Evolutionary conservation across 2,329 filamentous ascomycete species (phyloP), one percentile per base, ranked within the genome.

Genomic region (Botrytis fabae): DNA sequence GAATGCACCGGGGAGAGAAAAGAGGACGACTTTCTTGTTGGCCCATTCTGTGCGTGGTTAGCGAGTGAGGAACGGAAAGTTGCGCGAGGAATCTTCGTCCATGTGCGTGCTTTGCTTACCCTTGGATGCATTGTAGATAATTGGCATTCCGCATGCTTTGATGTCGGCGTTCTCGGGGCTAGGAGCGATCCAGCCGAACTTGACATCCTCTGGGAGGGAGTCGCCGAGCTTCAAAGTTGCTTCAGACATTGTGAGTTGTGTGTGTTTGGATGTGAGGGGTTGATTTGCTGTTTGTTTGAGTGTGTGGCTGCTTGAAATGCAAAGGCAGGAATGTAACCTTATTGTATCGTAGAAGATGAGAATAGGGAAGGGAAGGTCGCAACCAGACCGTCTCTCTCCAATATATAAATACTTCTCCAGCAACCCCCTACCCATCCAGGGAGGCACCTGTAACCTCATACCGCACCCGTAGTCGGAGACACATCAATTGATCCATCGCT

Each of bases 131-230:
- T 96, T 86, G 85, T 92, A 97, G 80, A 88, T 87, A 80, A 91
- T 87, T 75, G 94, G 93, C 73, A 92, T 87, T 78, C 94, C 94
- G 83, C 95, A 97, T 75, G 88, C 85, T 71, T 89, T 93, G 79
- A 97, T 88, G 77, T 88, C 87, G 76, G 88, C 85, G 69, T 85
- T 88, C 79, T 95, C 93, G 73, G 88, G 85, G 22, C 90, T 88
- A 83, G 93, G 93, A 75, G 93, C 91, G 78, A 96, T 89, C 87
- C 95, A 96, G 80, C 90, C 92, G 87, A 98, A 98, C 83, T 87
- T 86, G 75, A 97, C 91, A 79, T 88, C 92, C 78, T 90, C 85
- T 78, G 95, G 95, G 87, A 98, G 95, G 82, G 86, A 85, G 83
- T 97, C 93, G 81, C 95, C 95, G 82, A 88, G 88, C 83, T 95